Evolutionary conservation across 75 land plant species (phyloP).

Genomic region (Cryptomeria japonica): DNA sequence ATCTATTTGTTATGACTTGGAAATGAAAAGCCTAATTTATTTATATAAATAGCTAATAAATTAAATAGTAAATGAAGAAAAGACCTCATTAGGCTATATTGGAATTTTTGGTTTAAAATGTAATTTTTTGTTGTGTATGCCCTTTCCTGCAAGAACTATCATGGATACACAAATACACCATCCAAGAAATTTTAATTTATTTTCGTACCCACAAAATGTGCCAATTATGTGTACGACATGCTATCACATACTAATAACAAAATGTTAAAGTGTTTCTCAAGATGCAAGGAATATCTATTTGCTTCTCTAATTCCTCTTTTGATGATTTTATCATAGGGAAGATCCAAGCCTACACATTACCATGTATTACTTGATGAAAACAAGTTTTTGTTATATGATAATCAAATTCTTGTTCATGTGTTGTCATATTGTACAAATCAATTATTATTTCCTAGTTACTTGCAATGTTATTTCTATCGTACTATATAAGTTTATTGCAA

Average conservation of each 20-base stretch:
- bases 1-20: not conserved
- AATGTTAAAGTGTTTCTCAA: no score
- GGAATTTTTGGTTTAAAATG: not conserved
- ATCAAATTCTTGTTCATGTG: constrained; percentile 32
- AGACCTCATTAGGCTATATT: not conserved
- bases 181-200: not conserved
- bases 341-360: no score
- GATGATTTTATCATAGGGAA: no score
- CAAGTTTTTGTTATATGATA: constrained; percentile 11
- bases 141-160: constrained; percentile 3
- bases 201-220: no score
- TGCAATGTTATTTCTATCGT: not conserved
- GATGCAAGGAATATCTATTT: no score
- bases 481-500: not conserved
- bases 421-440: not conserved
- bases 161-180: constrained; percentile 71
- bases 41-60: no score
- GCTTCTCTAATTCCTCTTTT: no score
- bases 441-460: not conserved
- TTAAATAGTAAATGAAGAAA: not conserved
- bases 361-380: constrained; percentile 13
- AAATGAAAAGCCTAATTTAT: not conserved
- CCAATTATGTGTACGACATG: no score
- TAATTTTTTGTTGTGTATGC: no score
- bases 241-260: no score